Base-by-base conservation (phyloP, 1,139 yeast species). In the Debaryomyces psychrophilus region DNA sequence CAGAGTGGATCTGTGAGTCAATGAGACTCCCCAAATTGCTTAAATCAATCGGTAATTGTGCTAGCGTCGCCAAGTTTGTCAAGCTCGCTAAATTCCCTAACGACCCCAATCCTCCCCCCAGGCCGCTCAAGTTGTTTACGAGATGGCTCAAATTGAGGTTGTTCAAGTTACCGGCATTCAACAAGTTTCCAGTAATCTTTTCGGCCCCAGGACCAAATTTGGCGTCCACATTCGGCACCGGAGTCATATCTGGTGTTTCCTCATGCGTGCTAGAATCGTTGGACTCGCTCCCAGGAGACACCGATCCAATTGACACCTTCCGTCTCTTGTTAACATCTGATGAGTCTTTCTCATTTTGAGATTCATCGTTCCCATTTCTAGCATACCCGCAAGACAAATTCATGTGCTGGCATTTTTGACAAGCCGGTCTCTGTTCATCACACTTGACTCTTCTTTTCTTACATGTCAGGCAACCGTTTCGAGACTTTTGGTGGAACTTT, bases 371-470 rank as follows among this genome's bases (percentile, higher is more conserved):
- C 11, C 35, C 41, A 29, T 51, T 57, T 14, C 52, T 39, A 5
- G 71, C 55, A 56, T 85, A 87, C 0, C 83, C 79, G 69, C 98
- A 92, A 27, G 80, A 86, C 33, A 92, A 72, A 33, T 85, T 85
- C 81, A 90, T 79, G 53, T 87, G 84, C 47, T 73, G 68, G 65
- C 98, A 92, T 65, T 90, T 90, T 25, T 73, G 73, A 64, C 98
- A 92, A 12, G 72, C 62, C 0, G 98, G 98, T 55, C 83, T 86
- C 0, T 75, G 72, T 64, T 92, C 98, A 63, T 92, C 97, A 71
- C 98, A 92, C 62, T 92, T 92, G 40, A 92, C 96, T 45, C 97
- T 72, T 56, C 97, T 78, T 55, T 81, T 78, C 61, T 92, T 92
- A 67, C 98, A 92, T 1, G 95, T 88, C 37, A 84, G 79, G 65